Percentiles rank a stretch among this genome's conserved stretches.
phyloP scores from a whole-genome alignment of 257 asterid genomes.

The Asclepias syriaca region DNA sequence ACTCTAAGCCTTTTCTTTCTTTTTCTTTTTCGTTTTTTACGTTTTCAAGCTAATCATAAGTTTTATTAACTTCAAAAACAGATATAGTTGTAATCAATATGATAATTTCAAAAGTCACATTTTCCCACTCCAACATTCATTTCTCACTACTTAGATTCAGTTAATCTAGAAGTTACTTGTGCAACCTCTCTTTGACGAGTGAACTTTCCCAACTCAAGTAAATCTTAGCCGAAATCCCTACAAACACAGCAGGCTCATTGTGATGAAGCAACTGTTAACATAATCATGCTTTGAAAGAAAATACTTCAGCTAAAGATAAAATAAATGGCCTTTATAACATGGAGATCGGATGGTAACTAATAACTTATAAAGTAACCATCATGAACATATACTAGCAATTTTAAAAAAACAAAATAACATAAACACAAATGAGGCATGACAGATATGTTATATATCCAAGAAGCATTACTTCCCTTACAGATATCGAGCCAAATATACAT shows the following conservation, averaged over 20 bases:
- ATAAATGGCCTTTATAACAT: background rate
- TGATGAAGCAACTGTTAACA: background rate
- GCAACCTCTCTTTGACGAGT: background rate
- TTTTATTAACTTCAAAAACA: conserved; percentile 1
- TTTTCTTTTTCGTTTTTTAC: too few relatives aligned
- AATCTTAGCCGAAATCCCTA: background rate
- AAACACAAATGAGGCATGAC: background rate
- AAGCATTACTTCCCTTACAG: background rate
- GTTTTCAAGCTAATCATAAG: background rate
- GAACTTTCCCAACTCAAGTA: background rate
- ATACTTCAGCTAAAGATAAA: background rate
- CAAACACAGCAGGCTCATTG: background rate
- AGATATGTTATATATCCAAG: background rate
- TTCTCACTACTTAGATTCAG: background rate
- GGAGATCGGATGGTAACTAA: background rate
- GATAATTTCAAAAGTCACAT: background rate
- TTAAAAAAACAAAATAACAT: background rate
- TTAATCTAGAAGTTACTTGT: background rate
- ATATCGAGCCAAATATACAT: background rate
- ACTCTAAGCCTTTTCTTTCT: background rate
- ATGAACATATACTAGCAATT: background rate
- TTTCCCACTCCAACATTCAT: background rate
- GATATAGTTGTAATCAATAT: background rate
- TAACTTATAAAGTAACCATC: background rate
- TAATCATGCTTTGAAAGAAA: background rate